Base-by-base conservation (phyloP, 805 yeast genomes). In the Ogataea pignaliae region DNA sequence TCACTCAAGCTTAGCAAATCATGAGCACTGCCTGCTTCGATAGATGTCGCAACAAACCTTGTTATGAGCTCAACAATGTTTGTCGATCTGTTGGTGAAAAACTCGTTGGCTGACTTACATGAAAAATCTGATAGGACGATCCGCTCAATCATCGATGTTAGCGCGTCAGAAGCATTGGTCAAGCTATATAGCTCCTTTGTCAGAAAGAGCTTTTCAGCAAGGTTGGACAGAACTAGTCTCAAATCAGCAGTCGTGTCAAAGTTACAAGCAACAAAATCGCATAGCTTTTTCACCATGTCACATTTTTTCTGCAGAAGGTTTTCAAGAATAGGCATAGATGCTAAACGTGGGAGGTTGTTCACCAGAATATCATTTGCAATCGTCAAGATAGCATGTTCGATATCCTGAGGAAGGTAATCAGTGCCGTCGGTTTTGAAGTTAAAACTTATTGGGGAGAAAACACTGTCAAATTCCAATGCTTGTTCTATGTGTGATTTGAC, bases 401-500 rank as follows among this genome's bases (percentile, higher is more conserved):
- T 61, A 29, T 73, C 79, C 1, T 59, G 54, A 1, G 60, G 47
- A 10, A 28, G 73, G 72, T 10, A 54, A 36, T 10, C 10, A 3
- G 13, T 30, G 14, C 14, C 10, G 13, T 45, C 39, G 12, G 70
- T 74, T 3, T 59, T 39, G 6, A 61, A 29, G 34, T 50, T 39
- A 46, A 55, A 61, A 12, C 47, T 34, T 15, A 63, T 37, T 7
- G 56, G 54, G 2, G 52, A 48, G 12, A 37, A 33, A 6, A 39
- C 32, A 26, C 29, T 36, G 2, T 79, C 73, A 49, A 78, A 85
- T 54, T 82, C 84, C 1, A 90, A 78, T 0, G 90, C 96, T 63
- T 90, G 97, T 52, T 85, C 93, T 17, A 91, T 77, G 53, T 83
- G 90, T 0, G 88, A 76, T 57, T 82, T 83, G 30, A 86, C 69